Percentiles rank a stretch among this genome's conserved stretches.
These are phyloP conservation scores for Mycena filopes DNA, from an alignment of 768 basidiomycete genomes.

Conservation along the genomic window DNA sequence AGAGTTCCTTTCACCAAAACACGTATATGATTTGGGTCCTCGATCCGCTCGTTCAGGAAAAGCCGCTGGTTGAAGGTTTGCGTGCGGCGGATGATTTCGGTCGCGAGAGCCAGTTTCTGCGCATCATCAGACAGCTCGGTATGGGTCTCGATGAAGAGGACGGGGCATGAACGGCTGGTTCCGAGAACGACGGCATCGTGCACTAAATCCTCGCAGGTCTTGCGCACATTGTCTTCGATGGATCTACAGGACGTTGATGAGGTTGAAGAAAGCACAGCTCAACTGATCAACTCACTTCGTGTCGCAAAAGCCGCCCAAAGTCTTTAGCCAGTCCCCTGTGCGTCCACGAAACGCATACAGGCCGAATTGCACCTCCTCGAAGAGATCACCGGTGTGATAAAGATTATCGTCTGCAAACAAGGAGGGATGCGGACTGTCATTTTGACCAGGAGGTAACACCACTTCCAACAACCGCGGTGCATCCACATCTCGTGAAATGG, in stretches of 20 bases:
- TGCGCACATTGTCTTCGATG: slow-evolving; percentile 4
- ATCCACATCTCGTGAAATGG: not conserved
- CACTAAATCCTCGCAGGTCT: not conserved
- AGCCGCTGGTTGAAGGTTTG: not conserved
- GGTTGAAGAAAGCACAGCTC: too few relatives aligned
- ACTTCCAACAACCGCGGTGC: not conserved
- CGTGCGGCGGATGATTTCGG: not conserved
- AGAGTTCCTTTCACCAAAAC: not conserved
- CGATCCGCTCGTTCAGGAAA: not conserved
- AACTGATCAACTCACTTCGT: slow-evolving; percentile 32
- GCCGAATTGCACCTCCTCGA: slow-evolving; percentile 34
- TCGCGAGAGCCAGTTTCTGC: not conserved
- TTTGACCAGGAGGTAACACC: not conserved
- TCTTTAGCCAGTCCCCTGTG: slow-evolving; percentile 37
- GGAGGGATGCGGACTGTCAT: slow-evolving; percentile 32
- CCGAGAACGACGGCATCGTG: slow-evolving; percentile 3
- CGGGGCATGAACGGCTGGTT: not conserved
- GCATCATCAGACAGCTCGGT: not conserved
- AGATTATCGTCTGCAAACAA: slow-evolving; percentile 26
- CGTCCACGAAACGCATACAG: slow-evolving; percentile 33
- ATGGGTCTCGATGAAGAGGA: not conserved
- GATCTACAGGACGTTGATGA: not conserved
- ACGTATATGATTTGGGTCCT: not conserved
- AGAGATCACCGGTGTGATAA: slow-evolving; percentile 37
- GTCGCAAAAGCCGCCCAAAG: slow-evolving; percentile 31